These are phyloP conservation scores for Nakaseomyces glabratus DNA, from an alignment of 1,139 yeast species.

Conservation along the genomic window DNA sequence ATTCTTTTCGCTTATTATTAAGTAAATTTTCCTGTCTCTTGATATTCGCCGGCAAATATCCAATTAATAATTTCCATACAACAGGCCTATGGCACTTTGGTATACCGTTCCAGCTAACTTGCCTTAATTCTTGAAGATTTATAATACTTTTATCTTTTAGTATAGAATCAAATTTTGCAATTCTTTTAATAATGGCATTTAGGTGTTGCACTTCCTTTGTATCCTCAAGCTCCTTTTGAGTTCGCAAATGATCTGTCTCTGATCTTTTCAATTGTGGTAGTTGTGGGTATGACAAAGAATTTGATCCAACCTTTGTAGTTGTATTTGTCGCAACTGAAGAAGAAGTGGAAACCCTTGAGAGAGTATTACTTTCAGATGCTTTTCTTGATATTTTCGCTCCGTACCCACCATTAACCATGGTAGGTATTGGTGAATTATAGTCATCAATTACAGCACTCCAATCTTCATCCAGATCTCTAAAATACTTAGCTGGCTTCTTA, in stretches of 20 bases:
- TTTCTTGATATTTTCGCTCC: conserved; percentile 23
- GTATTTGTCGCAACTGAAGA: conserved; percentile 10
- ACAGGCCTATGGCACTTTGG: conserved; percentile 75
- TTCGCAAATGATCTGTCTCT: conserved; percentile 24
- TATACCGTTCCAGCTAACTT: conserved; percentile 89
- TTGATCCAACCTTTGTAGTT: conserved; percentile 9
- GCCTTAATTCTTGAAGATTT: conserved; percentile 57
- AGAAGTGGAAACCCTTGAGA: conserved; percentile 10
- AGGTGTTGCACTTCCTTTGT: conserved; percentile 44
- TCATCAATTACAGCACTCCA: conserved; percentile 80
- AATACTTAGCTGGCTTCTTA: conserved; percentile 31
- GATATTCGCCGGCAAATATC: conserved; percentile 81
- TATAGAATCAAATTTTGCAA: conserved; percentile 56
- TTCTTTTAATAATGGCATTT: conserved; percentile 52
- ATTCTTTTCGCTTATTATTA: conserved; percentile 77
- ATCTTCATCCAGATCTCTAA: conserved; percentile 72
- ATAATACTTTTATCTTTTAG: conserved; percentile 50
- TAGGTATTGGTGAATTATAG: conserved; percentile 34
- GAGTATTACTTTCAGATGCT: conserved; percentile 7
- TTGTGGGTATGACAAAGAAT: conserved; percentile 25
- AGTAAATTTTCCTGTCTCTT: conserved; percentile 64
- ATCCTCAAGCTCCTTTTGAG: conserved; percentile 25
- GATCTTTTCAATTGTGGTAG: conserved; percentile 26
- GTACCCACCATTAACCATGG: conserved; percentile 31
- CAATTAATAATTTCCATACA: conserved; percentile 83